A percentile compares a stretch with the other conserved stretches of the same genome.
Conservation (phyloP, 2,329 filamentous ascomycete genomes). For the Fusarium bactridioides region DNA sequence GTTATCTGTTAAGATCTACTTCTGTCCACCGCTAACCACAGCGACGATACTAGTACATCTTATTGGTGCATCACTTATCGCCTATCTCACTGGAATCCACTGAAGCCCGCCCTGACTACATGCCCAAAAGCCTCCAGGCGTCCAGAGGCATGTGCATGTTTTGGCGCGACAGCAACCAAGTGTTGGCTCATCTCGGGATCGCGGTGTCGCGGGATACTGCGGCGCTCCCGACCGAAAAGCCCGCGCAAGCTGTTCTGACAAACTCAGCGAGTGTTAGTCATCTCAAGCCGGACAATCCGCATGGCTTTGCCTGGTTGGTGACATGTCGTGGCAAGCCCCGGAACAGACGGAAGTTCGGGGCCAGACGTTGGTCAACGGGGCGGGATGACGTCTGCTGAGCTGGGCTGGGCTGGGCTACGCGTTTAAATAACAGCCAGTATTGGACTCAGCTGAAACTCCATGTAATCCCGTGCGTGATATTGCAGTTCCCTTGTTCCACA, state of each 20-base stretch:
- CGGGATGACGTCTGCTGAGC: conserved; percentile 15
- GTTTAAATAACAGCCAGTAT: neutral
- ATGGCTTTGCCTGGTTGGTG: neutral
- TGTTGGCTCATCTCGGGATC: neutral
- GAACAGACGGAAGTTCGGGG: conserved; percentile 4
- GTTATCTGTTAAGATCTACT: neutral
- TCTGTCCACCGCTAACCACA: fast-evolving
- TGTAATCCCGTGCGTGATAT: neutral
- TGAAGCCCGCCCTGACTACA: neutral
- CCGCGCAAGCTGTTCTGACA: neutral
- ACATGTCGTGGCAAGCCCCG: conserved; percentile 1
- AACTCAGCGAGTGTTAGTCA: neutral
- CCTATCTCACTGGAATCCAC: neutral
- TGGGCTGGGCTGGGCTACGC: neutral
- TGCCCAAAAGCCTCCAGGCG: neutral
- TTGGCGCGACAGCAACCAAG: neutral
- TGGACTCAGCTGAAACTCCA: neutral
- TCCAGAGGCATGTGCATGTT: no score
- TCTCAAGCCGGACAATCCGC: conserved; percentile 3
- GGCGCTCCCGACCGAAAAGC: neutral
- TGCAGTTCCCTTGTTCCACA: neutral
- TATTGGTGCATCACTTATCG: neutral
- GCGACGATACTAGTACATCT: neutral
- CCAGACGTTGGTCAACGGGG: neutral
- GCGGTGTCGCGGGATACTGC: neutral